These are phyloP conservation scores for Monascus ruber DNA, from an alignment of 2,329 filamentous ascomycete genomes.

Conservation along the genomic window DNA sequence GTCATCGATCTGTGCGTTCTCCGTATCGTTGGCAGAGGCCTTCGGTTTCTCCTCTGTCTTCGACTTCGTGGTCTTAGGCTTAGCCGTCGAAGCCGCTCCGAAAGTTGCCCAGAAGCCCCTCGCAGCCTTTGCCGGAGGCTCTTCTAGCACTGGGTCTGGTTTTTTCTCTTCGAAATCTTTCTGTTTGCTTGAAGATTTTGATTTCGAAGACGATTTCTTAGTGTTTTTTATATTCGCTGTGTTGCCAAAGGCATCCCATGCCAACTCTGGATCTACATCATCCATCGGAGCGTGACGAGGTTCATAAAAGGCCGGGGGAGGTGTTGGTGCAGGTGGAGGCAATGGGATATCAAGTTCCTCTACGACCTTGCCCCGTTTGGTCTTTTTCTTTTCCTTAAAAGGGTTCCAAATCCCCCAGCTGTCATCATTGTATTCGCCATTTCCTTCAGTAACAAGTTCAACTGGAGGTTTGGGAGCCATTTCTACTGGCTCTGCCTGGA, in stretches of 20 bases:
- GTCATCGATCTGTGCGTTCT: constrained; percentile 14
- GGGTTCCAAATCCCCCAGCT: constrained; percentile 25
- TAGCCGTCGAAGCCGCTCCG: constrained; percentile 27
- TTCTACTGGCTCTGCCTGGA: constrained; percentile 16
- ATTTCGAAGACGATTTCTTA: constrained; percentile 25
- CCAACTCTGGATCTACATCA: constrained; percentile 21
- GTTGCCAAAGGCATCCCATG: constrained; percentile 27
- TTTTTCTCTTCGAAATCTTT: constrained; percentile 21
- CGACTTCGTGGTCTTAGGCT: constrained; percentile 34
- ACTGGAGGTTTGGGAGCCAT: constrained; percentile 5
- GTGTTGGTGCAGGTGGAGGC: constrained; percentile 38
- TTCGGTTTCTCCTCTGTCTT: constrained; percentile 37
- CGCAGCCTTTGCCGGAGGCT: constrained; percentile 23
- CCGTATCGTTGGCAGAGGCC: constrained; percentile 20
- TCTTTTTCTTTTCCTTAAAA: constrained; percentile 37
- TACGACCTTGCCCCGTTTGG: constrained; percentile 35
- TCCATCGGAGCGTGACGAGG: constrained; percentile 17
- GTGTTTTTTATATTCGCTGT: constrained; percentile 27
- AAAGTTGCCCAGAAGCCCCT: constrained; percentile 36
- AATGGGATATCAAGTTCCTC: constrained; percentile 36
- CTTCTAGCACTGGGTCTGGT: constrained; percentile 26
- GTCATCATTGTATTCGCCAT: constrained; percentile 6
- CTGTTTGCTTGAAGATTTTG: constrained; percentile 12
- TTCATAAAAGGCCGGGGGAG: constrained; percentile 33
- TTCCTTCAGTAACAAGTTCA: constrained; percentile 3